These are phyloP conservation scores for Globisporangium canariense DNA, from an alignment of 352 stramenopile genomes.

Conservation along the genomic window DNA sequence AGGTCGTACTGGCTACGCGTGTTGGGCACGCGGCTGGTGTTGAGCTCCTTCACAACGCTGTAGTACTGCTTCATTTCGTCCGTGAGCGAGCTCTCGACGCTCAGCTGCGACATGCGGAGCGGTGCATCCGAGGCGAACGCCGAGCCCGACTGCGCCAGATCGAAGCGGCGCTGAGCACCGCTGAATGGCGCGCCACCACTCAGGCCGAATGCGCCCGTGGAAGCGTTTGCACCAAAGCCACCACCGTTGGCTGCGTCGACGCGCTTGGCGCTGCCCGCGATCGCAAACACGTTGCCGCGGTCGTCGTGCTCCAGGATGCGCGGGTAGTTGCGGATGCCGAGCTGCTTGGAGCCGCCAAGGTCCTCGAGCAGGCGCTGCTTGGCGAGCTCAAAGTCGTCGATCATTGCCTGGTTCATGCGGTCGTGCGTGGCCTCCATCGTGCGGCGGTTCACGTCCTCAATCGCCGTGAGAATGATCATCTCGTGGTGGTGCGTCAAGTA, in stretches of 20 bases:
- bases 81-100: conserved; percentile 64
- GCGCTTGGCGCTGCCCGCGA: conserved; percentile 31
- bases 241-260: conserved; percentile 16
- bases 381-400: conserved; percentile 78
- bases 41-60: conserved; percentile 66
- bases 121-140: conserved; percentile 24
- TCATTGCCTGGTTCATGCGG: conserved; percentile 83
- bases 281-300: conserved; percentile 44
- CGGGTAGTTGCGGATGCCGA: conserved; percentile 75
- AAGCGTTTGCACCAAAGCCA: conserved; percentile 14
- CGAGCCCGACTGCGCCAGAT: conserved; percentile 31
- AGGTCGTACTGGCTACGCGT: conserved; percentile 74
- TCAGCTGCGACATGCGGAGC: conserved; percentile 63
- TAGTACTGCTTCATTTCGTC: conserved; percentile 86
- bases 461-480: conserved; percentile 89
- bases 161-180: conserved; percentile 43
- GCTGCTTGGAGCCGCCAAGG: conserved; percentile 57
- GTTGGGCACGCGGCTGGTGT: conserved; percentile 60
- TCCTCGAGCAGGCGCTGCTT: conserved; percentile 77
- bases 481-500: conserved; percentile 90
- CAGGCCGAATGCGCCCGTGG: conserved; percentile 39
- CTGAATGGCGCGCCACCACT: conserved; percentile 38
- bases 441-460: conserved; percentile 82
- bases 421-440: conserved; percentile 80
- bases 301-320: conserved; percentile 44